Conservation (phyloP, 129 eudicot species). For the Erigeron canadensis region DNA sequence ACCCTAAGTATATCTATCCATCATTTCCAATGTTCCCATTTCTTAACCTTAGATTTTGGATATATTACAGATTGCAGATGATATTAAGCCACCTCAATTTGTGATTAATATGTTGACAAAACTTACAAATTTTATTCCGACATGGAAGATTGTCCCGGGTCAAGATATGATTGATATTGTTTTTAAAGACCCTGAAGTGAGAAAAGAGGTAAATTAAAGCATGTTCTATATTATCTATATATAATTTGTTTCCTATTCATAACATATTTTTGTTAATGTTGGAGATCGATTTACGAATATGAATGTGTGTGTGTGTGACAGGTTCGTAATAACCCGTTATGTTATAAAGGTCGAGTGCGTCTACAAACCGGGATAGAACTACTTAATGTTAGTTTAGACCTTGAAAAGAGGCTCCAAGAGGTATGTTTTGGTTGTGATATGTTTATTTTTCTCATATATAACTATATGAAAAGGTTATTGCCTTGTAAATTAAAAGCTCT, state of each 20-base stretch:
- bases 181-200: conserved; percentile 64
- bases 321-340: conserved; percentile 70
- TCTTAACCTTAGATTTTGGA: not conserved
- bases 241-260: not conserved
- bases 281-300: not conserved
- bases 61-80: conserved; percentile 44
- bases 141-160: conserved; percentile 60
- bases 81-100: conserved; percentile 50
- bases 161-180: conserved; percentile 72
- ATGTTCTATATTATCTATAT: not conserved
- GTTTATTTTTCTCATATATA: too few relatives aligned
- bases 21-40: too few relatives aligned
- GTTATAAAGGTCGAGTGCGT: conserved; percentile 86
- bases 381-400: conserved; percentile 57
- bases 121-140: conserved; percentile 46
- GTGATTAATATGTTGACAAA: conserved; percentile 36
- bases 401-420: conserved; percentile 76
- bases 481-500: not conserved
- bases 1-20: too few relatives aligned
- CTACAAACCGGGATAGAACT: conserved; percentile 66
- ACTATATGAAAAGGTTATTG: too few relatives aligned
- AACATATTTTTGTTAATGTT: not conserved
- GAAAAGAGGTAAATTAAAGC: conserved; percentile 48
- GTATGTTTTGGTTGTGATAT: conserved; percentile 14
- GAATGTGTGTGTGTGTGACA: conserved; percentile 8